These are phyloP conservation scores for Hypomontagnella monticulosa DNA, from an alignment of 495 filamentous ascomycete genomes.

Conservation along the genomic window DNA sequence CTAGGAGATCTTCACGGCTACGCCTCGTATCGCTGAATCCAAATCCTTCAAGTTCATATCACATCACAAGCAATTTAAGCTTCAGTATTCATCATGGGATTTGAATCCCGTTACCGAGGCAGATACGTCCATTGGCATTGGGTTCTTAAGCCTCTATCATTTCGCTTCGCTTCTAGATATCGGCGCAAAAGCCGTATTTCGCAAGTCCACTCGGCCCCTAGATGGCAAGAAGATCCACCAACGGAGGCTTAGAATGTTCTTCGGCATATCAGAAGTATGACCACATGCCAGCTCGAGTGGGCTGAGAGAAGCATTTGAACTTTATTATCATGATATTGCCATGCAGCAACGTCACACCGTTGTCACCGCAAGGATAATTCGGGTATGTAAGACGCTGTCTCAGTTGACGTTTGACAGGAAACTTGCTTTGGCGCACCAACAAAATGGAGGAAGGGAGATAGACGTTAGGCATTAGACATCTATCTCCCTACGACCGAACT, in stretches of 20 bases:
- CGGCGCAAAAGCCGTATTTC: slow-evolving; percentile 31
- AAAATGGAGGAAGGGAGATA: slow-evolving; percentile 20
- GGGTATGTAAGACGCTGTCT: slow-evolving; percentile 19
- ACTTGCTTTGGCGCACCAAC: slow-evolving; percentile 13
- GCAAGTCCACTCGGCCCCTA: slow-evolving; percentile 8
- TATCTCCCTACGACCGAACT: slow-evolving; percentile 9
- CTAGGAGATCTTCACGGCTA: slow-evolving; percentile 5
- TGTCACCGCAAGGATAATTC: not conserved
- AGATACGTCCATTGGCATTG: not conserved
- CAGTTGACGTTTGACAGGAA: slow-evolving; percentile 18
- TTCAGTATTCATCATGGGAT: slow-evolving; percentile 15
- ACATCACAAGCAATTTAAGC: slow-evolving; percentile 20
- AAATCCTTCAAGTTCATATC: slow-evolving; percentile 8
- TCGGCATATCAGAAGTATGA: slow-evolving; percentile 21
- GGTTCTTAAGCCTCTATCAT: not conserved
- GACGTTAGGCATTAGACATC: not conserved
- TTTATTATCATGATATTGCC: not conserved
- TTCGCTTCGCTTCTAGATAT: slow-evolving; percentile 9
- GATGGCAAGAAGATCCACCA: slow-evolving; percentile 21
- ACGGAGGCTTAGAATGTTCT: slow-evolving; percentile 10
- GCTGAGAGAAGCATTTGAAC: not conserved
- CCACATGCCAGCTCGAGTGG: slow-evolving; percentile 13
- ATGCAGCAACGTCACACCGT: not conserved
- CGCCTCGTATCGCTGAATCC: slow-evolving; percentile 2
- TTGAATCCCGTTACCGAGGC: slow-evolving; percentile 11